Evolutionary conservation across 495 filamentous ascomycete genomes (phyloP), one percentile per base, ranked within the genome.

Genomic region (Cercophora newfieldiana): DNA sequence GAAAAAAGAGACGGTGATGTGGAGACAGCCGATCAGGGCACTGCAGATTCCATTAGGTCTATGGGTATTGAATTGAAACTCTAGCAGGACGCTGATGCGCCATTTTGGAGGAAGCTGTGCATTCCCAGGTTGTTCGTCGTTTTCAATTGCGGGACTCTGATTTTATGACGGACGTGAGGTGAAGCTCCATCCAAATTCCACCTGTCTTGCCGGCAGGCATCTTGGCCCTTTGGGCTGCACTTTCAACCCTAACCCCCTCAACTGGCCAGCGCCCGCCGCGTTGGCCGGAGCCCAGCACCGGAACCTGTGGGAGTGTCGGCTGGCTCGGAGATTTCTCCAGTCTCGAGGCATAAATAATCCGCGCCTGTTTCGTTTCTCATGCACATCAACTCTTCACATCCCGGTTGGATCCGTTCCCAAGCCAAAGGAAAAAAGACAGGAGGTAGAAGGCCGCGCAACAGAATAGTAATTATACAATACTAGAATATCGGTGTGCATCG

Each of bases 381-480:
- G 50, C 2, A 53, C 12, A 12, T 44, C 18, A 16, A 19, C 18
- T 25, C 61, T 30, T 37, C 21, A 24, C 18, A 44, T 47, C 21
- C 21, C 30, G 10, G 31, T 7, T 24, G 28, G 25, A 58, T 44
- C 30, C 8, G 7, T n/a, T 26, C 18, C 33, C 10, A 60, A 47
- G 21, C 31, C 47, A 18, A 48, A 28, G 29, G 24, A 50, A 7
- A 21, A 22, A 33, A 18, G 60, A 28, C 18, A 21, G 16, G 6
- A 31, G 33, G 24, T n/a, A 16, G 22, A 50, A 53, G n/a, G 53
- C 56, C 37, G 54, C 37, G 67, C 54, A 30, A 49, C 19, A 58
- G 63, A 72, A 72, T 74, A 71, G 55, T 71, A 77, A 77, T 77
- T 77, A 77, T 74, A 77, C 74, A 76, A 77, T 77, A 77, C 72